Evolutionary conservation across 1,139 yeast species (phyloP).

Genomic region (Yarrowia galli): DNA sequence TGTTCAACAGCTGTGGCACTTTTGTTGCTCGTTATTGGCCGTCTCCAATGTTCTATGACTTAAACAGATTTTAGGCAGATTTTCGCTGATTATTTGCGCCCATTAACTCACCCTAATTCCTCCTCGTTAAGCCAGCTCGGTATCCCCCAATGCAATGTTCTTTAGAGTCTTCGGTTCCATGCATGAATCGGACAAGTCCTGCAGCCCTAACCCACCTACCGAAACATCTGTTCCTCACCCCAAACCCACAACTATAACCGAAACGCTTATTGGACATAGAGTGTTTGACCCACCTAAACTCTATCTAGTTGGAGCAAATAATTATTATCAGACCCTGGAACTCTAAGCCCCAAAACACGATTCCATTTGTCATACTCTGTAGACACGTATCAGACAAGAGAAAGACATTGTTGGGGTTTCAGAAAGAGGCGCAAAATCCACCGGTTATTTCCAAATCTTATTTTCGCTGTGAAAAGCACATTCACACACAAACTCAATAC

Average conservation of each 20-base stretch:
- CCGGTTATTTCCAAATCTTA: neutral
- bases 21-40: too few species aligned
- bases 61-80: too few species aligned
- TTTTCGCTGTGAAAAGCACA: neutral
- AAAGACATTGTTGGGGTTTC: neutral
- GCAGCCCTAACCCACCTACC: conserved; percentile 9
- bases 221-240: conserved; percentile 5
- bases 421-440: too few species aligned
- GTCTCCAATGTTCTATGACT: too few species aligned
- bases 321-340: conserved; percentile 26
- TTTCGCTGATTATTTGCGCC: too few species aligned
- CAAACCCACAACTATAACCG: conserved; percentile 34
- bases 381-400: neutral
- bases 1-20: too few species aligned
- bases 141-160: neutral
- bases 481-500: too few species aligned
- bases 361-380: neutral
- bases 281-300: conserved; percentile 9
- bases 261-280: neutral
- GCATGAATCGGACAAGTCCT: conserved; percentile 10
- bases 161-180: conserved; percentile 7
- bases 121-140: too few species aligned
- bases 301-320: conserved; percentile 26
- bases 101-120: too few species aligned
- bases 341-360: conserved; percentile 1